A percentile compares a stretch with the other conserved stretches of the same genome.
Evolutionary conservation across 495 filamentous ascomycete genomes (phyloP).

Genomic region (Aspergillus haitiensis): DNA sequence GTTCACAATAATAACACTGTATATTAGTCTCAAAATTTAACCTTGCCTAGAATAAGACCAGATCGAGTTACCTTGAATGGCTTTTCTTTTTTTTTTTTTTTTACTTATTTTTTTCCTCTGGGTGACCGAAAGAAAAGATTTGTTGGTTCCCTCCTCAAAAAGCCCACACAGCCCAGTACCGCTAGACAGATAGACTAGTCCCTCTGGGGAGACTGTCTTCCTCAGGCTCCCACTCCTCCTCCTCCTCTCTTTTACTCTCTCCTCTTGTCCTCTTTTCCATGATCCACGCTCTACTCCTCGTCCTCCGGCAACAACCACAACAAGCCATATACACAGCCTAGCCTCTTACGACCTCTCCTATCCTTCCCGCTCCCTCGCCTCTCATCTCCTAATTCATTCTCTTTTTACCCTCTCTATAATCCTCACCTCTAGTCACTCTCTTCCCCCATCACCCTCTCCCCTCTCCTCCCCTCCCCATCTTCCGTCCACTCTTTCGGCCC

Average conservation of each 20-base stretch:
- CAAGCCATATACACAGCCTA: slow-evolving; percentile 7
- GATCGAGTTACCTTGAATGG: no score
- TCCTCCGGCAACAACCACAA: slow-evolving; percentile 11
- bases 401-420: slow-evolving; percentile 9
- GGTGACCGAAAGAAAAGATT: no score
- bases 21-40: no score
- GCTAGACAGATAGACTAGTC: slow-evolving; percentile 6
- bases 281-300: slow-evolving; percentile 14
- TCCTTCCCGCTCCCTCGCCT: not conserved
- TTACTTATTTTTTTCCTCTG: no score
- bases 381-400: slow-evolving; percentile 1
- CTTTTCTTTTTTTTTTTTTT: no score
- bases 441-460: slow-evolving; percentile 10
- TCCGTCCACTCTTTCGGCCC: slow-evolving; percentile 15
- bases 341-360: not conserved
- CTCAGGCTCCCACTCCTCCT: slow-evolving; percentile 13
- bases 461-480: slow-evolving; percentile 15
- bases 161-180: not conserved
- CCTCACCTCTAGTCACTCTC: not conserved
- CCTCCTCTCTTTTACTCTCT: slow-evolving; percentile 15
- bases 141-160: not conserved
- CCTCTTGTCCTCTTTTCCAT: slow-evolving; percentile 24
- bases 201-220: slow-evolving; percentile 11
- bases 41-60: no score
- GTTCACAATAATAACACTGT: no score